phyloP scores from a whole-genome alignment of 2,329 filamentous ascomycete species.

The Ambrosiella cleistominuta region DNA sequence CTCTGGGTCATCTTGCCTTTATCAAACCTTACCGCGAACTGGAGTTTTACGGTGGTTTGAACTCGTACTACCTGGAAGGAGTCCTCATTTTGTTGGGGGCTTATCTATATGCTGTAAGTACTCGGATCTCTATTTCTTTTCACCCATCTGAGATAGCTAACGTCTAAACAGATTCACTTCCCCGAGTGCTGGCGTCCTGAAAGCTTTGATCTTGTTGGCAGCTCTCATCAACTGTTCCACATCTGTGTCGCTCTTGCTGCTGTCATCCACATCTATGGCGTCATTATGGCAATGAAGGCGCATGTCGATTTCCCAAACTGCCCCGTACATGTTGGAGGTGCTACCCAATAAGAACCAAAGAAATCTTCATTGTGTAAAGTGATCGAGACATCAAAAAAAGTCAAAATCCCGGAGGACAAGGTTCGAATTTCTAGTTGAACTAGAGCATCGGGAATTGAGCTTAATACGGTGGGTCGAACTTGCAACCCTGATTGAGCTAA shows the following conservation, averaged over 20 bases:
- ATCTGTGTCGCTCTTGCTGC: constrained; percentile 25
- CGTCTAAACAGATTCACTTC: constrained; percentile 21
- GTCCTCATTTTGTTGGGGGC: constrained; percentile 22
- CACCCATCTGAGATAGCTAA: neutral
- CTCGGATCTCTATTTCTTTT: neutral
- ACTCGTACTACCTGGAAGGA: constrained; percentile 25
- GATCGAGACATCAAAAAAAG: neutral
- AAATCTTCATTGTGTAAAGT: neutral
- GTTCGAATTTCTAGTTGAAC: constrained; percentile 4
- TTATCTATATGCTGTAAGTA: constrained; percentile 23
- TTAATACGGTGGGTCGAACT: constrained; percentile 23
- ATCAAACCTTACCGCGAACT: constrained; percentile 24
- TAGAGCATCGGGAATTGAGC: constrained; percentile 8
- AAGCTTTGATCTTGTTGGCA: constrained; percentile 27
- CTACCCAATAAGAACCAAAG: neutral
- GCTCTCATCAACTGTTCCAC: constrained; percentile 31
- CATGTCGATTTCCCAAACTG: neutral
- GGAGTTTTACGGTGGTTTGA: constrained; percentile 23
- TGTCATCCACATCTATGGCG: constrained; percentile 13
- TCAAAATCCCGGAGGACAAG: constrained; percentile 2
- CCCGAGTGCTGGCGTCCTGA: constrained; percentile 26
- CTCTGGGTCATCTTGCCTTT: constrained; percentile 23
- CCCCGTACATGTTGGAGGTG: neutral
- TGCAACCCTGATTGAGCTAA: constrained; percentile 45
- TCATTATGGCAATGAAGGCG: constrained; percentile 7